These are phyloP conservation scores for Novymonas esmeraldas DNA, from an alignment of 208 protist genomes.

Conservation along the genomic window DNA sequence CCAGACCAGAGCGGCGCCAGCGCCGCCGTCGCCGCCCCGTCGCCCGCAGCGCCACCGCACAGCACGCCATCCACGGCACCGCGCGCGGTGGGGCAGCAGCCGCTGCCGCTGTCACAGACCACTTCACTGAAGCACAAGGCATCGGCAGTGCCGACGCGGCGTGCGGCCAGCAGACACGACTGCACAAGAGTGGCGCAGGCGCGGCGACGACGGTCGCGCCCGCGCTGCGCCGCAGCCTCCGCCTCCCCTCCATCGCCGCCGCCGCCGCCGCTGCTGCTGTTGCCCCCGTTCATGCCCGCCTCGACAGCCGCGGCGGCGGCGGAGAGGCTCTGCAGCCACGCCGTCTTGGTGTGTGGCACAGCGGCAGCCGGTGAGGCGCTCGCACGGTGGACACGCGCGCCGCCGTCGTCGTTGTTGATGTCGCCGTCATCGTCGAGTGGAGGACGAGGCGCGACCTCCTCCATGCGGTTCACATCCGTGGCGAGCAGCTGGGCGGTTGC, in stretches of 20 bases:
- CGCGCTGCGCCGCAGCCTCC: no score
- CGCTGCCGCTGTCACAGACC: not conserved
- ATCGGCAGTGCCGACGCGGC: not conserved
- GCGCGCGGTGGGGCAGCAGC: not conserved
- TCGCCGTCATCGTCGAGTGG: not conserved
- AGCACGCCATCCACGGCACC: slow-evolving; percentile 2
- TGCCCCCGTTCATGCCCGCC: no score
- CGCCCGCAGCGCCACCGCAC: slow-evolving; percentile 11
- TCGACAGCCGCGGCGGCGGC: no score
- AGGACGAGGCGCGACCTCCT: slow-evolving; percentile 14
- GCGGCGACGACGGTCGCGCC: no score
- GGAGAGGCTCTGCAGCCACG: slow-evolving; percentile 3
- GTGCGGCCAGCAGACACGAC: slow-evolving; percentile 14
- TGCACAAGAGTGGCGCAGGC: slow-evolving; percentile 21
- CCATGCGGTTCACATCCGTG: not conserved
- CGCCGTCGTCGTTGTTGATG: no score
- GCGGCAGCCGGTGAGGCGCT: not conserved
- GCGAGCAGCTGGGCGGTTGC: slow-evolving; percentile 6
- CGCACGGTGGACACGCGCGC: not conserved
- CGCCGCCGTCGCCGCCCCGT: slow-evolving; percentile 1
- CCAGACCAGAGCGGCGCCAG: slow-evolving; percentile 26
- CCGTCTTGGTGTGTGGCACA: not conserved
- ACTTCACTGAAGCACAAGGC: not conserved
- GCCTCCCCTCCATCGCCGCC: not conserved
- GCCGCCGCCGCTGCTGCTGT: not conserved